A percentile compares a stretch with the other conserved stretches of the same genome.
phyloP scores from a whole-genome alignment of 2,329 filamentous ascomycete species.

The Periconia sp. region DNA sequence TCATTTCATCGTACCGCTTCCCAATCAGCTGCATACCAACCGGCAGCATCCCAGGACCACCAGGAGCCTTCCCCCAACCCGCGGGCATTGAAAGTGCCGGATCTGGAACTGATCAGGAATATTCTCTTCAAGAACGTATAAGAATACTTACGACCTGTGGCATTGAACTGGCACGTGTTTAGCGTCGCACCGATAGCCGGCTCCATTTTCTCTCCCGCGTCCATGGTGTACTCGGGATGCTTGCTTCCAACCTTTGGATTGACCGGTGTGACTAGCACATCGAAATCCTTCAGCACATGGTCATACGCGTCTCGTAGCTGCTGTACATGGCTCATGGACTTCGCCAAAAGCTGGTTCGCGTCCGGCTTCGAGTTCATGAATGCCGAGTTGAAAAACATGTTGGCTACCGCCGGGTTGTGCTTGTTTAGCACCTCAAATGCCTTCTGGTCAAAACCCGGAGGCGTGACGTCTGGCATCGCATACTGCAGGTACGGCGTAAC shows the following conservation, averaged over 20 bases:
- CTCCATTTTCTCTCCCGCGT: conserved; percentile 50
- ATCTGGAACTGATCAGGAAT: conserved; percentile 26
- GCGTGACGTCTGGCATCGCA: conserved; percentile 35
- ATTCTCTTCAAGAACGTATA: background rate
- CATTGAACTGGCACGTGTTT: conserved; percentile 57
- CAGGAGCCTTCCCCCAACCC: conserved; percentile 29
- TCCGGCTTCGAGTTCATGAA: conserved; percentile 34
- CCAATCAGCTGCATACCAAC: conserved; percentile 47
- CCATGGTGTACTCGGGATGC: conserved; percentile 43
- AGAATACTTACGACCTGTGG: conserved; percentile 48
- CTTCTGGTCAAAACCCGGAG: conserved; percentile 40
- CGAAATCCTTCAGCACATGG: conserved; percentile 49
- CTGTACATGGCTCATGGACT: conserved; percentile 55
- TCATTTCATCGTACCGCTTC: conserved; percentile 41
- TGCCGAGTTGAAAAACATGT: conserved; percentile 50
- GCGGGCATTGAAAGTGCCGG: conserved; percentile 57
- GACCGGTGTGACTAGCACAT: conserved; percentile 57
- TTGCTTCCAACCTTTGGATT: conserved; percentile 54
- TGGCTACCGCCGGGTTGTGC: conserved; percentile 54
- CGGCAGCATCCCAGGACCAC: conserved; percentile 33
- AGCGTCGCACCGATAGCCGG: conserved; percentile 53
- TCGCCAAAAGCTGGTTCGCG: conserved; percentile 47
- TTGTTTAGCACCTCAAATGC: conserved; percentile 53
- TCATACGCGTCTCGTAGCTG: conserved; percentile 60
- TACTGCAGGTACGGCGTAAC: conserved; percentile 33